Base-by-base conservation (phyloP, 495 filamentous ascomycete species). In the Pyronema omphalodes region DNA sequence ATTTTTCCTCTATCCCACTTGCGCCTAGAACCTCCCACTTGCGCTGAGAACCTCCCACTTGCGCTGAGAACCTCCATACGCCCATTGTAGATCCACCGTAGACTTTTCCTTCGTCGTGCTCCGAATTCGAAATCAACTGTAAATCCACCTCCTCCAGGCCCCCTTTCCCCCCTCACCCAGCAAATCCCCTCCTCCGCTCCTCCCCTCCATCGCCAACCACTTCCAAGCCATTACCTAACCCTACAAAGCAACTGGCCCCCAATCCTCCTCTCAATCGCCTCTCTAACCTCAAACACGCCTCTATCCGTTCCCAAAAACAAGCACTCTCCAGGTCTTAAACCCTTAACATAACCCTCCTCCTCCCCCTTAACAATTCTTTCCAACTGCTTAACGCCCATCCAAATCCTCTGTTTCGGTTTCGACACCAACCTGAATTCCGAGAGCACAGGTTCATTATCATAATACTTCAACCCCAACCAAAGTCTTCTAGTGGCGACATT, bases 381-480 rank as follows among this genome's bases (percentile, higher is more conserved):
- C 41, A 96, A 65, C 9, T 75, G 75, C 44, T 67, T 53, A 17
- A 80, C 67, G 44, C 77, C 71, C 60, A 88, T 74, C 61, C 72
- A 80, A 50, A 93, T 71, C 59, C 77, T 68, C 60, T 82, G 75
- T 63, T 74, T 93, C 8, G 88, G 86, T 65, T 82, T 91, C 61
- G 76, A 81, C 44, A 93, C 71, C 69, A 87, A 68, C 33, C 60
- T 59, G 67, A 94, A 75, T 61, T 78, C 72, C 35, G 73, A 74
- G 53, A 98, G 63, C 48, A 98, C 91, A 3, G 93, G 85, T 65
- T 84, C 71, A 63, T 85, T 85, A 61, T 87, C 79, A 76, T 76
- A 87, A 72, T 98, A 98, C 71, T 96, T 96, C 61, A 96, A 68
- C 7, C 87, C 88, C 7, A 98, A 61, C 91, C 91, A 98, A 7